Evolutionary conservation across 2,329 filamentous ascomycete species (phyloP), one percentile per base, ranked within the genome.

Genomic region (Claviceps sp.): DNA sequence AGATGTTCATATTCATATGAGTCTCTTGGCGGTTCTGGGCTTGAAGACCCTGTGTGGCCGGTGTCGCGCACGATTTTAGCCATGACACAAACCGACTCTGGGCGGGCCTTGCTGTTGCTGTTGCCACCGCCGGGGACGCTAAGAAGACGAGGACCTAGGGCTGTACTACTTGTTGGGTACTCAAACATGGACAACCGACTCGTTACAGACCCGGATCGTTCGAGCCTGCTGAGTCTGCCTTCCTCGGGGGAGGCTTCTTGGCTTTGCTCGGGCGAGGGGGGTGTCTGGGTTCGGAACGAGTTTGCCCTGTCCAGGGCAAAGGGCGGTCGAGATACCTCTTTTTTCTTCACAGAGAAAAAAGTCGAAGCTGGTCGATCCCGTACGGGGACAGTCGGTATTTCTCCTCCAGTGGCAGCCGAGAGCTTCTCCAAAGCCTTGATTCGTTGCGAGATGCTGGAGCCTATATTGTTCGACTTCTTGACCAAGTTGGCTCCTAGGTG

Each of bases 341-440:
- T 63, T 60, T 72, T 79, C 59, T 70, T 78, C 53, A 77, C 82
- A 1, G 80, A 75, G 57, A 82, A 79, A 61, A 84, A 78, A 2
- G 79, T 71, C 7, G 79, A 73, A 5, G 74, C 72, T 3, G 75
- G 71, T 16, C 71, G 65, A 37, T 72, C 71, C 30, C 64, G 59
- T 49, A 48, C 51, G 1, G 58, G 51, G 2, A 56, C 38, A 9
- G 57, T 53, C 40, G 57, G 58, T 4, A 57, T 37, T 3, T 67
- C 67, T 2, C 16, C 44, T 4, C 55, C 60, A 9, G 59, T 55
- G 52, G 63, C 56, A 9, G 75, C 68, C 54, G 83, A 76, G 58
- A 93, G 76, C 66, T 89, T 90, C 63, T 95, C 87, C 50, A 98
- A 73, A 6, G 90, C 89, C 67, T 95, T 94, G 65, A 97, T 97